phyloP scores from a whole-genome alignment of 371 early-diverging fungal genomes.

The Coemansia sp. region DNA sequence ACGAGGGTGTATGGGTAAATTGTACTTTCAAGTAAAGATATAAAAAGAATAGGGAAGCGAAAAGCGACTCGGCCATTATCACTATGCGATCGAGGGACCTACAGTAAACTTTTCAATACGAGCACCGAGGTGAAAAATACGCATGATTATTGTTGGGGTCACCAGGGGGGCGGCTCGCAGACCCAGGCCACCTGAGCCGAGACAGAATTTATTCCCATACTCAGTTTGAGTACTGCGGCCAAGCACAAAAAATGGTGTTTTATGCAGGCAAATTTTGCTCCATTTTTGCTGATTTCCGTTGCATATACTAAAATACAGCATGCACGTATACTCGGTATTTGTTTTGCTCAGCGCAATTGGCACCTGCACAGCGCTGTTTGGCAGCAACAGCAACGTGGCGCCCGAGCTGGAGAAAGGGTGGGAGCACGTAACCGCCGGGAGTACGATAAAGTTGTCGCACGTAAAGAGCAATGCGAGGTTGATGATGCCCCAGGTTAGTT shows the following conservation, averaged over 20 bases:
- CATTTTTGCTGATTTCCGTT: background rate
- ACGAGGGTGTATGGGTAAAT: no score
- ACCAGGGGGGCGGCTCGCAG: no score
- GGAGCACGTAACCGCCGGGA: conserved; percentile 43
- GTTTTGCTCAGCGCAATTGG: background rate
- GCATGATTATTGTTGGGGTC: conserved; percentile 1
- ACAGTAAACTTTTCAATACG: no score
- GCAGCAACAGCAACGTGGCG: background rate
- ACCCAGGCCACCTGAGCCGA: no score
- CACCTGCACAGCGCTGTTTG: conserved; percentile 20
- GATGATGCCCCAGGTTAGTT: conserved; percentile 46
- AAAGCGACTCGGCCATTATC: background rate
- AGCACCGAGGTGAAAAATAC: background rate
- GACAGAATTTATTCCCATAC: no score
- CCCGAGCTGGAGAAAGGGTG: conserved; percentile 31
- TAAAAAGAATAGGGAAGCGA: background rate
- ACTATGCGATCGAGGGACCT: no score
- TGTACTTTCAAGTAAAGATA: background rate
- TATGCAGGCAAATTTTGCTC: no score
- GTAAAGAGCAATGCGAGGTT: conserved; percentile 30
- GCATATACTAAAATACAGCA: background rate
- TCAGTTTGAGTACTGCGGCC: no score
- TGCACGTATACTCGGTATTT: background rate
- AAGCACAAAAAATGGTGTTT: no score
- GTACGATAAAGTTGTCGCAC: conserved; percentile 42